Base-by-base conservation (phyloP, 805 yeast species). In the Kuraishia floccosa region DNA sequence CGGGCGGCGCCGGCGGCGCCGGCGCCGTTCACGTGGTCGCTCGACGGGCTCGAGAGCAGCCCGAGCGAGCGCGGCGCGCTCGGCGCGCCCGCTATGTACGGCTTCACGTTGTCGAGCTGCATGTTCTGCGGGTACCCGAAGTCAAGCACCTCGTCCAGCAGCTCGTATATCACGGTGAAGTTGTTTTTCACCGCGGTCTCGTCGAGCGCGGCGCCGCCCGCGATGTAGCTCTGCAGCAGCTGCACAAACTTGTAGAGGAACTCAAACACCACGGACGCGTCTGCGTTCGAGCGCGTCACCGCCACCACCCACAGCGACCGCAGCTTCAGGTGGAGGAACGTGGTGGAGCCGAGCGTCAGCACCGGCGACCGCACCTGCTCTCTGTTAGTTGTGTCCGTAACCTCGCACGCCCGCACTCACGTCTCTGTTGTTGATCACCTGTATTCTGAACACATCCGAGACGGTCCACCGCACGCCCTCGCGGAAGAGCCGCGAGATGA, bases 401-500 rank as follows among this genome's bases (percentile, higher is more conserved):
- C 22, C 10, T 19, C 10, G 22, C 10, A 10, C 7, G 22, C 7
- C 10, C 3, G 8, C 13, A 39, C 58, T 36, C 30, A 60, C 52
- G 15, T 68, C 76, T 3, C 69, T 61, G 34, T 77, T 68, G 32
- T 82, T 63, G 25, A 89, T 84, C 17, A 89, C 95, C 48, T 89
- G 96, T 33, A 86, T 77, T n/a, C 96, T 68, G 47, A 89, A 89
- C 19, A 86, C 83, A 42, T 87, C 96, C 12, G 91, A 63, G 14
- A 87, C 75, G 33, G 80, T 80, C 31, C 89, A 57, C 41, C 83
- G 73, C 33, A 85, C 71, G 2, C 87, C 84, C 33, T 80, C 85
- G 34, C 77, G 66, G 51, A 76, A 77, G 23, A 82, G 48, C 32
- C 81, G 71, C 15, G 91, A 76, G 31, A 87, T 72, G 25, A 89